Evolutionary conservation across 2,329 filamentous ascomycete species (phyloP).

Genomic region (Bisporella sp.): DNA sequence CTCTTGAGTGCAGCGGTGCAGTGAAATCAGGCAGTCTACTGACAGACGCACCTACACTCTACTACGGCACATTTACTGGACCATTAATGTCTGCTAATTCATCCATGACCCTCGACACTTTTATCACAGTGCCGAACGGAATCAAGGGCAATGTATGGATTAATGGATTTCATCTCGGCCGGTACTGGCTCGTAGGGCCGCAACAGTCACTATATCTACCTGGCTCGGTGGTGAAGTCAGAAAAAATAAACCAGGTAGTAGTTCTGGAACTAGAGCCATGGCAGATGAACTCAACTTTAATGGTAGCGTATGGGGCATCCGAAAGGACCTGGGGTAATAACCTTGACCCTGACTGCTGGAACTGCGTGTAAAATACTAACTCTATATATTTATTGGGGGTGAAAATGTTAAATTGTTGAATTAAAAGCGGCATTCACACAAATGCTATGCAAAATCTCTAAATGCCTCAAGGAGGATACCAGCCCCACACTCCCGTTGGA

Average conservation of each 20-base stretch:
- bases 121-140: constrained; percentile 33
- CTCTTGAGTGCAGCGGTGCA: neutral
- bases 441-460: no score
- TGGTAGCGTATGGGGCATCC: constrained; percentile 11
- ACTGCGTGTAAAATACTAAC: no score
- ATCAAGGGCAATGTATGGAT: constrained; percentile 40
- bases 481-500: no score
- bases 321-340: constrained; percentile 27
- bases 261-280: constrained; percentile 38
- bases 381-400: no score
- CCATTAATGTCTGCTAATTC: neutral
- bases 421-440: no score
- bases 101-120: constrained; percentile 26
- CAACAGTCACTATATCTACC: constrained; percentile 42
- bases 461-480: no score
- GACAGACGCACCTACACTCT: constrained; percentile 16
- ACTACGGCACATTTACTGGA: constrained; percentile 26
- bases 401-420: no score
- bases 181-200: constrained; percentile 40
- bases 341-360: constrained; percentile 21
- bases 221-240: constrained; percentile 29
- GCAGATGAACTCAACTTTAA: constrained; percentile 9
- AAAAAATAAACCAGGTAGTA: constrained; percentile 32
- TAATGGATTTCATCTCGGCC: constrained; percentile 37
- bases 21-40: neutral